These are phyloP conservation scores for Salix purpurea DNA, from an alignment of 345 rosid genomes.

Conservation along the genomic window DNA sequence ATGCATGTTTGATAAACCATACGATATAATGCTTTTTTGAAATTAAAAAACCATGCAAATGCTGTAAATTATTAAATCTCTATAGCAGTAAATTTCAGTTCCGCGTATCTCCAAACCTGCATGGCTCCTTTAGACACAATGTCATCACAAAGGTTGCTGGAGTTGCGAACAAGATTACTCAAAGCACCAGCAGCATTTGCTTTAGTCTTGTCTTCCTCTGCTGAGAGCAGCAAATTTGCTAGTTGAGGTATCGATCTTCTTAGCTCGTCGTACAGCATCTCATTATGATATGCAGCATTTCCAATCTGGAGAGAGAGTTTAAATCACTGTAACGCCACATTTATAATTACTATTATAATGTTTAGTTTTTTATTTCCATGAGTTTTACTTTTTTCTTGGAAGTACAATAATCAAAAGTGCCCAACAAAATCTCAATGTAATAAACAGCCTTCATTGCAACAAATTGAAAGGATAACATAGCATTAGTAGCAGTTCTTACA, in stretches of 20 bases:
- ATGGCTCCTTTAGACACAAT: constrained; percentile 86
- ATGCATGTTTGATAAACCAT: too few species aligned
- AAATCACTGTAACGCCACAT: not conserved
- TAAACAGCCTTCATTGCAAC: not conserved
- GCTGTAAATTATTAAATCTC: not conserved
- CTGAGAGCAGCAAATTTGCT: constrained; percentile 62
- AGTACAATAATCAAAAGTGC: not conserved
- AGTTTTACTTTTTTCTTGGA: not conserved
- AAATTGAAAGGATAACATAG: not conserved
- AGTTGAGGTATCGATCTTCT: constrained; percentile 82
- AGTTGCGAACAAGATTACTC: constrained; percentile 95
- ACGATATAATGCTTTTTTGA: not conserved
- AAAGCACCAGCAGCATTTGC: constrained; percentile 97
- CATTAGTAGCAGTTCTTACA: constrained; percentile 37
- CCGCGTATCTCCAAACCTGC: constrained; percentile 49
- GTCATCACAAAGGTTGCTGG: constrained; percentile 83
- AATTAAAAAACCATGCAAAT: not conserved
- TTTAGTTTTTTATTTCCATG: not conserved
- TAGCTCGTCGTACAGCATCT: constrained; percentile 71
- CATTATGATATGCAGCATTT: constrained; percentile 91
- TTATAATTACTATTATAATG: not conserved
- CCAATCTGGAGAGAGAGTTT: constrained; percentile 55
- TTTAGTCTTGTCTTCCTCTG: constrained; percentile 93
- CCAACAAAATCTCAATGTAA: not conserved
- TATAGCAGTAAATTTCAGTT: not conserved